These are phyloP conservation scores for Psilocybe sp. DNA, from an alignment of 768 basidiomycete species.

Conservation along the genomic window DNA sequence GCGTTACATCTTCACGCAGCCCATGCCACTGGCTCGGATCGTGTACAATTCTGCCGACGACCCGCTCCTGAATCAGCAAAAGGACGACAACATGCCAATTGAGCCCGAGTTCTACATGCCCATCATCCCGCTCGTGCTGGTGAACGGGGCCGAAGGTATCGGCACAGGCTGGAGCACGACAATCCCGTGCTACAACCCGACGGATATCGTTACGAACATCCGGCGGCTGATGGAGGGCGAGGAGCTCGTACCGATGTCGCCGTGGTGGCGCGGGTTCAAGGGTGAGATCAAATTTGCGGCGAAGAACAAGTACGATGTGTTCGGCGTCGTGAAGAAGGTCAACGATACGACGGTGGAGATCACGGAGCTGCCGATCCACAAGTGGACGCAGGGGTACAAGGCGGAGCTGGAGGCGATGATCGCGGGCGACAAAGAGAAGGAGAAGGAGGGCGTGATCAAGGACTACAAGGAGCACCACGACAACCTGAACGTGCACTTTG, in stretches of 20 bases:
- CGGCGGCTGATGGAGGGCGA: slow-evolving; percentile 84
- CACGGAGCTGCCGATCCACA: slow-evolving; percentile 91
- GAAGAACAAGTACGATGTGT: slow-evolving; percentile 85
- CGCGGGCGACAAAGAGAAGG: slow-evolving; percentile 71
- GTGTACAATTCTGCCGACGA: slow-evolving; percentile 87
- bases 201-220: slow-evolving; percentile 85
- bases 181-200: slow-evolving; percentile 90
- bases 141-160: slow-evolving; percentile 97
- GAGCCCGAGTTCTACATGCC: slow-evolving; percentile 97
- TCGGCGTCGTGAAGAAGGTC: slow-evolving; percentile 70
- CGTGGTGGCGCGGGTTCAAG: slow-evolving; percentile 97
- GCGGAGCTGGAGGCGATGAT: slow-evolving; percentile 88
- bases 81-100: slow-evolving; percentile 81
- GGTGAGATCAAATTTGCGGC: slow-evolving; percentile 78
- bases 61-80: slow-evolving; percentile 75
- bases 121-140: slow-evolving; percentile 78
- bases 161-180: slow-evolving; percentile 98
- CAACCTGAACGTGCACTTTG: slow-evolving; percentile 87
- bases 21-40: slow-evolving; percentile 67
- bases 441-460: slow-evolving; percentile 67
- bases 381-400: slow-evolving; percentile 94
- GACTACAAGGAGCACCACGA: slow-evolving; percentile 98
- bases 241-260: slow-evolving; percentile 81
- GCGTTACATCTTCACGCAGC: slow-evolving; percentile 91
- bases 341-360: slow-evolving; percentile 91